Evolutionary conservation across 768 basidiomycete genomes (phyloP), one percentile per base, ranked within the genome.

Genomic region (Tremella fuciformis): DNA sequence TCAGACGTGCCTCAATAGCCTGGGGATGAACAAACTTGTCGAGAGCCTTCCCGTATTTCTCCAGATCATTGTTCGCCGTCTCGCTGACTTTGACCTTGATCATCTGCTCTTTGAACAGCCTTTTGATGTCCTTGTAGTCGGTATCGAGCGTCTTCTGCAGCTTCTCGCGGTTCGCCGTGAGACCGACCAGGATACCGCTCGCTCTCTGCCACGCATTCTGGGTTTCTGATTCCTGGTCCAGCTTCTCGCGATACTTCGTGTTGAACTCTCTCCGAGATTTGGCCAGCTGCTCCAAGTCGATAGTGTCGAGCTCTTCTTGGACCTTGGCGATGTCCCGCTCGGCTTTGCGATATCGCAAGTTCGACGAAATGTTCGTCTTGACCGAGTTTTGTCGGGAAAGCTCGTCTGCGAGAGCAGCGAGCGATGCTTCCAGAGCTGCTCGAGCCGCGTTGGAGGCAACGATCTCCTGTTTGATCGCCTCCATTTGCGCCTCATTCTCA

Each of bases 1-100:
- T 40, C 38, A 15, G 39, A 8, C 13, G 62, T 29, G 19, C 19
- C 53, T 47, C 40, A 41, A 46, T 34, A 61, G 78, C 52, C 73
- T 24, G 18, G 18, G 39, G 19, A 18, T 37, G 50, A 21, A 73
- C 86, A 65, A 65, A 97, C 94, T 88, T 94, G 79, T 99, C 96
- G 49, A 99, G 79, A 1, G 96, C 96, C 73, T 98, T 98, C 3
- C 85, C 89, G 61, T 98, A 97, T 79, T 98, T 98, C 80, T 99
- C 94, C 53, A 99, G 77, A 76, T 99, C 96, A 59, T 84, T 88
- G 76, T 94, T 97, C 6, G 94, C 92, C 86, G 97, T 91, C 76
- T 98, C 93, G 29, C 92, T 91, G 79, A 96, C 90, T 84, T 98
- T 98, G 70, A 96, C 92, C 80, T 86, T 89, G 69, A 98, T 84